Base-by-base conservation (phyloP, 768 basidiomycete genomes). In the Mycena capillaripes region DNA sequence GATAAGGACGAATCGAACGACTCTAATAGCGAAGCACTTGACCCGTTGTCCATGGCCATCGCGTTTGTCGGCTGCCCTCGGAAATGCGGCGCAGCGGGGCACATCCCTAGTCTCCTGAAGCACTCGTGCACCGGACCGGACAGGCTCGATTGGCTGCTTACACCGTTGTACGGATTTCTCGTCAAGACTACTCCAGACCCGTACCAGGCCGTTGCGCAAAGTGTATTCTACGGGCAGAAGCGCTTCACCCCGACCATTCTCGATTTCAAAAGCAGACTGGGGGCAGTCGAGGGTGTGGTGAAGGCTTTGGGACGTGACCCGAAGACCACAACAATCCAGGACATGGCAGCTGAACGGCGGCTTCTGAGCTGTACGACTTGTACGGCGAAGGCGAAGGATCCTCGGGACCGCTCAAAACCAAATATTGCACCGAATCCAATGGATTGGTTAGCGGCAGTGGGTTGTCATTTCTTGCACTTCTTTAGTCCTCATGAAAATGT, bases 401-500 rank as follows among this genome's bases (percentile, higher is more conserved):
- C 10, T 32, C 48, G 30, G 6, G 30, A 30, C n/a, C 3, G 44
- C 46, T 32, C 32, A 21, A 60, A 29, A 17, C 12, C 19, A 32
- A 3, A 10, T 5, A 21, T 19, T 29, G 10, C 27, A 3, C 9
- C 16, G 19, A 4, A 44, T 30, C 17, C 57, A 21, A 40, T 62
- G 59, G 42, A 44, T 44, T 69, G 68, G 59, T 32, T 69, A 52
- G 29, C 27, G 42, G 68, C 68, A 59, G 68, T 69, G 23, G 11
- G 59, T 62, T n/a, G 2, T 55, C 5, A 11, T 2, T 23, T 56
- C 17, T 14, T 16, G 9, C 23, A 17, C 46, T 56, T 53, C 29
- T 27, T 7, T 4, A 42, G 17, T 23, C 30, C 29, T 66, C 7
- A 46, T 12, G 27, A 30, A 44, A 19, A 10, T 8, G 27, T 9